Percentiles rank a stretch among this genome's conserved stretches.
Evolutionary conservation across 805 yeast genomes (phyloP).

Genomic region (Pichia gijzeniarum): DNA sequence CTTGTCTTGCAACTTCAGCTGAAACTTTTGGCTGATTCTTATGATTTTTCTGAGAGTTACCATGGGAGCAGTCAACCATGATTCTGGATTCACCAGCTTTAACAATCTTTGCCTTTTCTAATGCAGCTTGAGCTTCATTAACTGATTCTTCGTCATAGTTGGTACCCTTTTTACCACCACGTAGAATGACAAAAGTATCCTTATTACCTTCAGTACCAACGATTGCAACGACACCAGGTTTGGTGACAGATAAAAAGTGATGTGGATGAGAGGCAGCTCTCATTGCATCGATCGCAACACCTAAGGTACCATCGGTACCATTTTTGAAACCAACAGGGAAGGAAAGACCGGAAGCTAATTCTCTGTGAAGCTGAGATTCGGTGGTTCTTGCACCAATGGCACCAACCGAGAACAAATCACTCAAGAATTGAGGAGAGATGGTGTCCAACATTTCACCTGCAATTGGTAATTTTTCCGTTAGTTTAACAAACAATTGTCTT

Average conservation of each 20-base stretch:
- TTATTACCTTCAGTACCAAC: constrained; percentile 92
- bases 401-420: constrained; percentile 91
- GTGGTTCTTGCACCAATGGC: constrained; percentile 99
- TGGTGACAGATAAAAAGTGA: constrained; percentile 90
- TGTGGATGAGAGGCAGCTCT: constrained; percentile 90
- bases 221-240: constrained; percentile 94
- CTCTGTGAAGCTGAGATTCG: constrained; percentile 96
- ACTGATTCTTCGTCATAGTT: constrained; percentile 79
- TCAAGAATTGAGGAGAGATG: constrained; percentile 90
- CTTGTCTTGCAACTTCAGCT: constrained; percentile 67
- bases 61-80: constrained; percentile 98
- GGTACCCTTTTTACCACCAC: constrained; percentile 95
- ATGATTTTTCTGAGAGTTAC: constrained; percentile 87
- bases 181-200: constrained; percentile 82
- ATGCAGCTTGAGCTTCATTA: constrained; percentile 53
- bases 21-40: constrained; percentile 91
- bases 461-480: constrained; percentile 79
- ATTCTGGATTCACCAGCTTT: constrained; percentile 49
- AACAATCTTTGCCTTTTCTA: constrained; percentile 39
- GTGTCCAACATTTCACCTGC: constrained; percentile 98
- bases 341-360: constrained; percentile 90
- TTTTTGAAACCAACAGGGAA: constrained; percentile 98
- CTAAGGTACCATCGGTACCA: constrained; percentile 94
- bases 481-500: constrained; percentile 75
- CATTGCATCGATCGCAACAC: constrained; percentile 92